Base-by-base conservation (phyloP, 805 yeast species). In the Teunomyces pallodes region DNA sequence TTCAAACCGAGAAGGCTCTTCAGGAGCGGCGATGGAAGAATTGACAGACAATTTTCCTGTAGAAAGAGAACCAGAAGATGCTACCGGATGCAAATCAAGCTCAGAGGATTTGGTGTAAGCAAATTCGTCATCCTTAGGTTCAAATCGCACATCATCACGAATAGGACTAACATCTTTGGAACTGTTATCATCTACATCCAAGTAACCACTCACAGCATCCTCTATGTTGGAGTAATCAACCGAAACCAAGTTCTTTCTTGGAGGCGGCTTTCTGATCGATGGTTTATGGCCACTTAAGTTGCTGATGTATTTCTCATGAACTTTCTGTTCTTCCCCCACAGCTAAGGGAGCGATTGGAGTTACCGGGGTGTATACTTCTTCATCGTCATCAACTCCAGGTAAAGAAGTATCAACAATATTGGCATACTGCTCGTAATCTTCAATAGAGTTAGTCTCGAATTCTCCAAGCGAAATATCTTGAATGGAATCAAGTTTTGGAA, bases 191-290 rank as follows among this genome's bases (percentile, higher is more conserved):
- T 58, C 59, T 7, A 46, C 58, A 32, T 54, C 53, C 56, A 64
- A 52, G 46, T 65, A 66, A 1, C 62, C 70, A 46, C 62, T 61
- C 3, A 66, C 65, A 7, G 71, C 70, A 54, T 64, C 69, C 9
- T 65, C 68, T 36, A 62, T 65, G 30, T 53, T 59, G 9, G 62
- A 50, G 47, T 65, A 66, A 50, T 56, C 68, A 5, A 59, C 64
- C 0, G 69, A 63, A 3, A 64, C 62, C 43, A 61, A 51, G 16
- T 54, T 46, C 8, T 51, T 49, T 44, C 57, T 46, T 12, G 75
- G 75, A 7, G 41, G 41, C 0, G 76, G 74, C 42, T 69, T 72
- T 36, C 76, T 60, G 12, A 72, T 53, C 2, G 76, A 71, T 6
- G 57, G 62, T 42, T 54, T 63, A 43, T 65, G 65, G 1, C 67